Evolutionary conservation across 2,329 filamentous ascomycete genomes (phyloP), one percentile per base, ranked within the genome.

Genomic region (Fusarium subglutinans): DNA sequence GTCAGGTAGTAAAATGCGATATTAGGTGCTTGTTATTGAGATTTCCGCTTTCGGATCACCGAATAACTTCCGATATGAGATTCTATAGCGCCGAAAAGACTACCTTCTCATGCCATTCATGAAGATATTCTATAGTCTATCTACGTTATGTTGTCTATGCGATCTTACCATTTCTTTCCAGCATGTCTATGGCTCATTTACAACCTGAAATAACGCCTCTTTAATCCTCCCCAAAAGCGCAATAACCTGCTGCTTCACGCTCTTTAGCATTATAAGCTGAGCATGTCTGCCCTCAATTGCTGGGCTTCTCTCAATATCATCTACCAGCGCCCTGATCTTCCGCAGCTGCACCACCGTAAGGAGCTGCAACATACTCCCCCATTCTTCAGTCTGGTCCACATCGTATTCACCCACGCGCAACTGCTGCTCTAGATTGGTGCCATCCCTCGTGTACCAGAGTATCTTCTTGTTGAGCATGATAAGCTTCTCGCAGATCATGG

Each of bases 101-200:
- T 24, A 3, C 1, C 5, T 13, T 24, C 10, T 13, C 6, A 18
- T 13, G 3, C 8, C 15, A 24, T 24, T 8, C 0, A 1, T 24
- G 6, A 35, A 35, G 2, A 35, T 51, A 14, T 2, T 17, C 3
- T 6, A 12, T 54, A 12, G 3, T 22, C n/a, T 54, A 3, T 38
- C 18, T 38, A 38, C 6, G 4, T 11, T 37, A 4, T 6, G 3
- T 53, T 17, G 4, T 28, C 18, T 12, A 17, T 6, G 8, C 3
- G 7, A 12, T 51, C 24, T 20, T 26, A 3, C 14, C 20, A 7
- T 8, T 54, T 14, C 17, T 13, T 12, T 37, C 18, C 10, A 28
- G 35, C 33, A 15, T 28, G 14, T 26, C 33, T 53, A 54, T 38
- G 24, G 7, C 50, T 38, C 18, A 38, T 54, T 24, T 5, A 38